phyloP scores from a whole-genome alignment of 176 grass and related monocot genomes.

The Oropetium thomaeum region DNA sequence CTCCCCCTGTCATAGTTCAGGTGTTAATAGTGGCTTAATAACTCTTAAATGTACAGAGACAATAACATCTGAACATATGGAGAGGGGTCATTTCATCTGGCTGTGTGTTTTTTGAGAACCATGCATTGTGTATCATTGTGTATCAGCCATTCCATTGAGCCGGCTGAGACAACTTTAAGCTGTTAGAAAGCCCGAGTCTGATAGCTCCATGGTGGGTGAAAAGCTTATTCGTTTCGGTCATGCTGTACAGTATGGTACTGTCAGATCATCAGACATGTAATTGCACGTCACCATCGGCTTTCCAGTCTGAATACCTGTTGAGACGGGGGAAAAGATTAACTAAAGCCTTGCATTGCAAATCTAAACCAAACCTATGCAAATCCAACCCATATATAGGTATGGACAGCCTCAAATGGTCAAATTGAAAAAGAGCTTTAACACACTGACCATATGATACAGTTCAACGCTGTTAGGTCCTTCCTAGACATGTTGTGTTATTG shows the following conservation, averaged over 20 bases:
- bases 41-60: not conserved
- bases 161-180: not conserved
- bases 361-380: not conserved
- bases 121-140: not conserved
- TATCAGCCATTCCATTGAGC: not conserved
- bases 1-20: not conserved
- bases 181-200: not conserved
- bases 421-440: not conserved
- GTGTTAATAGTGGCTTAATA: not conserved
- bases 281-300: not conserved
- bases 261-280: not conserved
- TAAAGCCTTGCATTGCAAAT: not conserved
- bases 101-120: not conserved
- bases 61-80: not conserved
- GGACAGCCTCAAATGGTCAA: not conserved
- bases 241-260: not conserved
- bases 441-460: not conserved
- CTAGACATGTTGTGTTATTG: no score
- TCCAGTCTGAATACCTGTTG: no score
- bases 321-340: not conserved
- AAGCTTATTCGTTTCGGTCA: not conserved
- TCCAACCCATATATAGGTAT: not conserved
- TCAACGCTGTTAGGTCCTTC: constrained; percentile 28
- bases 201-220: not conserved
- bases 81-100: not conserved